Evolutionary conservation across 78 protist genomes (phyloP).

Genomic region (Chrysochromulina tobinii): DNA sequence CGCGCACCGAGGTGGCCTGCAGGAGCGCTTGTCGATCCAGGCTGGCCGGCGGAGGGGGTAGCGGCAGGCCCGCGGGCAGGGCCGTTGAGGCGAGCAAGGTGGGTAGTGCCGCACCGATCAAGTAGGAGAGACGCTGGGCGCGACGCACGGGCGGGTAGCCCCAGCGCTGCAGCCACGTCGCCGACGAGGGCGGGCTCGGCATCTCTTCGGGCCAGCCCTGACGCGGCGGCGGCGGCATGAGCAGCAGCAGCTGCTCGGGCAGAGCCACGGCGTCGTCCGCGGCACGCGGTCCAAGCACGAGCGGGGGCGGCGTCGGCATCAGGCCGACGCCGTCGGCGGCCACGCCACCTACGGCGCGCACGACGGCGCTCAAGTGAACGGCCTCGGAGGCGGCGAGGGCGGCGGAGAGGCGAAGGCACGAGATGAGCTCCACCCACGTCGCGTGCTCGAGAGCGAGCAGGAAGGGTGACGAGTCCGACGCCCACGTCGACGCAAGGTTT

Average conservation of each 20-base stretch:
- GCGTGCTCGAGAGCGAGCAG: background rate
- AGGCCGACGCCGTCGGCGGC: background rate
- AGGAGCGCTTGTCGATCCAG: no score
- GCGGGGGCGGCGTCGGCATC: no score
- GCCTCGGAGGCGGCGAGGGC: background rate
- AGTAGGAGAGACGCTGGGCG: background rate
- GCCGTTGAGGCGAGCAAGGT: background rate
- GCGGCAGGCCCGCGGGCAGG: background rate
- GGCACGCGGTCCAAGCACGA: no score
- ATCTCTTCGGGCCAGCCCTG: background rate
- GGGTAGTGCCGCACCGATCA: background rate
- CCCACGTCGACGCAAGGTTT: background rate
- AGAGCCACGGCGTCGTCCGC: no score
- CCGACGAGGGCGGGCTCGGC: background rate
- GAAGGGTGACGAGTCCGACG: background rate
- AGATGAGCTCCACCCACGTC: background rate
- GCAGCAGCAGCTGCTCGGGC: background rate
- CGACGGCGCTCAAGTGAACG: no score
- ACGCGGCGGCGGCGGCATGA: background rate
- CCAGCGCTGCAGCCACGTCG: background rate
- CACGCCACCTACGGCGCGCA: background rate
- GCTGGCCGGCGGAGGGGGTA: no score
- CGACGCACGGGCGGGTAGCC: conserved; percentile 2
- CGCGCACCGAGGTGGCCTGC: background rate
- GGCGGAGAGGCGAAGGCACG: background rate